Evolutionary conservation across 2,329 filamentous ascomycete species (phyloP), one percentile per base, ranked within the genome.

Genomic region (Botrytis tulipae): DNA sequence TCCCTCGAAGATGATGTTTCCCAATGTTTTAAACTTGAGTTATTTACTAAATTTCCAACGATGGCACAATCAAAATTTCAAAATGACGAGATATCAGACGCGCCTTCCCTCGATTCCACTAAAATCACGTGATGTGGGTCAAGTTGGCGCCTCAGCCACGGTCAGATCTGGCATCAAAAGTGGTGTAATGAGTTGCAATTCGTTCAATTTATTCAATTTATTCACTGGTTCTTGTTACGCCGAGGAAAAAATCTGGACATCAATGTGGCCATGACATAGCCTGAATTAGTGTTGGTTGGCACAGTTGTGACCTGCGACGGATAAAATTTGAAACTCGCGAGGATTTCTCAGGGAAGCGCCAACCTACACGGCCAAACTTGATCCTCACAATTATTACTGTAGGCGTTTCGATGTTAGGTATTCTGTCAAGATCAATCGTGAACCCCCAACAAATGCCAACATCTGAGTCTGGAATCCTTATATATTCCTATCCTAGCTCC

Each of bases 121-220:
- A 1, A 4, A 40, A 4, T 54, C 32, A 63, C 46, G 35, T 68
- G 25, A 14, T 3, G 1, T 2, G 2, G 10, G 9, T 22, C 18
- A 59, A n/a, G 44, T 59, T 65, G 44, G 37, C 70, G 61, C 61
- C 61, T 40, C 61, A 67, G 61, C 70, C 70, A 66, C 70, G 61
- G 37, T 20, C 70, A 29, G 37, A 46, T 40, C 35, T n/a, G 18
- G 32, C 18, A 67, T 37, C 20, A 35, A 37, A 32, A 40, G 20
- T 63, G 20, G 22, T 25, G 14, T 60, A 40, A 44, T 22, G 5
- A 42, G 4, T 42, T 9, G 12, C 10, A 29, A 14, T 22, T 10
- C 29, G 1, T 51, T 51, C 10, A 8, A 51, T 5, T 8, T 22
- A 66, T 51, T 25, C 25, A 3, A 51, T 5, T 8, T 22, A 66